Evolutionary conservation across 371 early-diverging fungal genomes (phyloP).

Genomic region (Apophysomyces trapeziformis): DNA sequence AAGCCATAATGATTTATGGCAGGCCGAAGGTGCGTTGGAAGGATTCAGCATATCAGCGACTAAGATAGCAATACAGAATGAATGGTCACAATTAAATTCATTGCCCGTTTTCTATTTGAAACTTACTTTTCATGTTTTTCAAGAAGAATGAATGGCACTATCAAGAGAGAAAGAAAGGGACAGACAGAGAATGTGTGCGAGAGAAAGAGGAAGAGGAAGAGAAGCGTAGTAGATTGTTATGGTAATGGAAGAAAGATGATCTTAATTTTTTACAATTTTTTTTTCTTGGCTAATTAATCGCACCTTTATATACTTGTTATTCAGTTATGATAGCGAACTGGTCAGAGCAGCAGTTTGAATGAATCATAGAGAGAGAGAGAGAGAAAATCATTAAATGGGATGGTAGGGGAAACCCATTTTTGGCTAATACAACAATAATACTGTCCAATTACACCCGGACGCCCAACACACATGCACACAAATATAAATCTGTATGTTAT

Average conservation of each 20-base stretch:
- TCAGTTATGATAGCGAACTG: background rate
- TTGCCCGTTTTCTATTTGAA: background rate
- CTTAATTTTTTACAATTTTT: background rate
- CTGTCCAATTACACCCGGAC: background rate
- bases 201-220: background rate
- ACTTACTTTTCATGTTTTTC: constrained; percentile 40
- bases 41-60: constrained; percentile 56
- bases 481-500: constrained; percentile 12
- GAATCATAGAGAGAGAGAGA: background rate
- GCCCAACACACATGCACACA: constrained; percentile 6
- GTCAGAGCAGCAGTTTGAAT: background rate
- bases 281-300: background rate
- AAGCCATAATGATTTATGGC: constrained; percentile 22
- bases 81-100: background rate
- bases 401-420: background rate
- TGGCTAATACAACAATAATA: constrained; percentile 10
- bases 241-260: background rate
- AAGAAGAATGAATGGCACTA: too few species aligned
- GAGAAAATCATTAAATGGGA: too few species aligned
- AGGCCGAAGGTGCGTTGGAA: constrained; percentile 16
- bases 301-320: constrained; percentile 6
- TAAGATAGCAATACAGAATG: constrained; percentile 3
- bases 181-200: background rate
- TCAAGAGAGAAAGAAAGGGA: background rate
- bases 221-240: background rate